These are phyloP conservation scores for Sicyos baderoa DNA, from an alignment of 306 rosid species.

Conservation along the genomic window DNA sequence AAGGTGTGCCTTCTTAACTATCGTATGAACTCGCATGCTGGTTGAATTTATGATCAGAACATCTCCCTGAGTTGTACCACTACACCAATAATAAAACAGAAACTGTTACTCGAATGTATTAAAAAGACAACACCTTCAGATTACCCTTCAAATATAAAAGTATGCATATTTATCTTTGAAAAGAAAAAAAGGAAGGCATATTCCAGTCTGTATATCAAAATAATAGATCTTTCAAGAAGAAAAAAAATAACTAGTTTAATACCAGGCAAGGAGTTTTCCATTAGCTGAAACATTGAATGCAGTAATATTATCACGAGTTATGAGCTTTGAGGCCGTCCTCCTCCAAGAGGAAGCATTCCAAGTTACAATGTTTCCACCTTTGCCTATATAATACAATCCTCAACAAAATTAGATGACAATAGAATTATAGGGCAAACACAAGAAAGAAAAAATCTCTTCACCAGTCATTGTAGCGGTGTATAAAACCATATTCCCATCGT, in stretches of 20 bases:
- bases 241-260: slow-evolving; percentile 17
- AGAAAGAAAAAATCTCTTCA: slow-evolving; percentile 21
- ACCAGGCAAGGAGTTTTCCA: slow-evolving; percentile 87
- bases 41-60: slow-evolving; percentile 54
- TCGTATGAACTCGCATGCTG: slow-evolving; percentile 47
- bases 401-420: slow-evolving; percentile 19
- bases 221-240: slow-evolving; percentile 10
- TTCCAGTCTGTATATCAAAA: background rate
- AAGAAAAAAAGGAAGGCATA: background rate
- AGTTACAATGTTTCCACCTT: slow-evolving; percentile 61
- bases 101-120: background rate
- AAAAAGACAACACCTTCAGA: background rate
- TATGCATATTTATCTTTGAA: too few relatives aligned
- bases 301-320: slow-evolving; percentile 51
- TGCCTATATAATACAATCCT: slow-evolving; percentile 35
- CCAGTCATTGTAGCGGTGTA: slow-evolving; percentile 56
- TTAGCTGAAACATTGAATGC: slow-evolving; percentile 75
- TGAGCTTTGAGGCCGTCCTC: slow-evolving; percentile 50
- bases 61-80: slow-evolving; percentile 84
- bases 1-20: slow-evolving; percentile 61
- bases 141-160: background rate
- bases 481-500: slow-evolving; percentile 40
- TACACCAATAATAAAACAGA: slow-evolving; percentile 36
- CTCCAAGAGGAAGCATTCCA: slow-evolving; percentile 81
- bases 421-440: slow-evolving; percentile 1